Evolutionary conservation across 2,329 filamentous ascomycete species (phyloP).

Genomic region (Fonsecaea pedrosoi): DNA sequence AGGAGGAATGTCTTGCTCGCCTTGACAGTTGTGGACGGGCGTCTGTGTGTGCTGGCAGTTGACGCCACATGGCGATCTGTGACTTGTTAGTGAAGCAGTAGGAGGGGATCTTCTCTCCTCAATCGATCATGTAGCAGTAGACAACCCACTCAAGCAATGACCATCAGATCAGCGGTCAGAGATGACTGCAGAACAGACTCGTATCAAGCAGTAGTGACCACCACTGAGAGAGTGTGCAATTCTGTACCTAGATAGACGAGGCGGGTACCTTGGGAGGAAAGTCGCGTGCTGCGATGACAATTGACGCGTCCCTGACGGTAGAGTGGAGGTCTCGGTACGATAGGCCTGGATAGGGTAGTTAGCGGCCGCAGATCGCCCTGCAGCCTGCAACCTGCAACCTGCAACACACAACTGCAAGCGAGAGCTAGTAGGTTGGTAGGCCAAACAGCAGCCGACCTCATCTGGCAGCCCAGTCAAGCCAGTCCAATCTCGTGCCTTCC

Average conservation of each 20-base stretch:
- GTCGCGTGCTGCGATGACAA: constrained; percentile 7
- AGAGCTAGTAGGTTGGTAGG: background rate
- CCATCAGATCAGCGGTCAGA: constrained; percentile 26
- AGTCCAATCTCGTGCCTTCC: constrained; percentile 33
- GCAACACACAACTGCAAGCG: constrained; percentile 6
- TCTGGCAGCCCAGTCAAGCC: constrained; percentile 19
- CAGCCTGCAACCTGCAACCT: background rate
- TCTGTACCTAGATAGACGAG: constrained; percentile 9
- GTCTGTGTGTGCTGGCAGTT: constrained; percentile 19
- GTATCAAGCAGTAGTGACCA: constrained; percentile 18
- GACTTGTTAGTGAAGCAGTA: constrained; percentile 15
- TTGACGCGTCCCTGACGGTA: constrained; percentile 15
- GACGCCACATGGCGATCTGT: constrained; percentile 26
- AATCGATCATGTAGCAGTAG: constrained; percentile 11
- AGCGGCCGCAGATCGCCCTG: constrained; percentile 17
- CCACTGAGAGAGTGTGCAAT: constrained; percentile 20
- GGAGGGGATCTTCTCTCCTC: constrained; percentile 3
- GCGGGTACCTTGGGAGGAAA: background rate
- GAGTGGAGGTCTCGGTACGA: constrained; percentile 9
- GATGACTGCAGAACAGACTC: constrained; percentile 21
- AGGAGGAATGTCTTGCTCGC: constrained; percentile 6
- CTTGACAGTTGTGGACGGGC: background rate
- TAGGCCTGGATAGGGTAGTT: constrained; percentile 1
- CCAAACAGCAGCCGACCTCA: constrained; percentile 15
- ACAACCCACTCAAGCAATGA: constrained; percentile 28